A percentile compares a stretch with the other conserved stretches of the same genome.
These are phyloP conservation scores for Pichia sporocuriosa DNA, from an alignment of 805 yeast species.

Conservation along the genomic window DNA sequence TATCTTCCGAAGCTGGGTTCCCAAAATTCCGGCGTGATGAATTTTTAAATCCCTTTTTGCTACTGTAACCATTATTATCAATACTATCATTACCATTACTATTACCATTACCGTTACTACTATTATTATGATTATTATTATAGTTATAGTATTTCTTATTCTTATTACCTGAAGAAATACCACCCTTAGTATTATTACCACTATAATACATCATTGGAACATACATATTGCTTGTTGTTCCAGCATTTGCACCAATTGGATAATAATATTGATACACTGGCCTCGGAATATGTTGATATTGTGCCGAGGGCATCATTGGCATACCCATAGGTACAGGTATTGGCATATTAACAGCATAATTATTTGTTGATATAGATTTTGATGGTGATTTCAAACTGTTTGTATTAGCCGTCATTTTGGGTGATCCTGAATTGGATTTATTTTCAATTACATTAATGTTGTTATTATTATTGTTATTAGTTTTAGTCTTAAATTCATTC, in stretches of 20 bases:
- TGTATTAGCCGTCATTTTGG: not conserved
- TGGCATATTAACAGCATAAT: not conserved
- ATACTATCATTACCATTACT: not conserved
- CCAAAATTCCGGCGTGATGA: too few relatives aligned
- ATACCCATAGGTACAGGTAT: constrained; percentile 1
- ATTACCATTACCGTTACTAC: not conserved
- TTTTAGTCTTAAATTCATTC: too few relatives aligned
- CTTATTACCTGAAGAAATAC: not conserved
- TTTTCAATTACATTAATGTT: not conserved
- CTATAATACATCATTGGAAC: constrained; percentile 2
- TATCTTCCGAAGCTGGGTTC: too few relatives aligned
- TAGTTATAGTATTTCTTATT: not conserved
- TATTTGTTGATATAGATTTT: not conserved
- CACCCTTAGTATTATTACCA: not conserved
- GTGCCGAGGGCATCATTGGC: not conserved
- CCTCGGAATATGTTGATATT: not conserved
- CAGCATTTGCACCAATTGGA: not conserved
- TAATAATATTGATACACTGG: constrained; percentile 8
- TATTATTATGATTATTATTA: not conserved
- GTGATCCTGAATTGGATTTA: not conserved
- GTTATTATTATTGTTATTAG: not conserved
- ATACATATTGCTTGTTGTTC: not conserved
- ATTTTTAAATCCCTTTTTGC: too few relatives aligned
- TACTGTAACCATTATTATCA: not conserved
- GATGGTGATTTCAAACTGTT: not conserved